phyloP scores from a whole-genome alignment of 2,329 filamentous ascomycete species.

The Xylariales sp. region DNA sequence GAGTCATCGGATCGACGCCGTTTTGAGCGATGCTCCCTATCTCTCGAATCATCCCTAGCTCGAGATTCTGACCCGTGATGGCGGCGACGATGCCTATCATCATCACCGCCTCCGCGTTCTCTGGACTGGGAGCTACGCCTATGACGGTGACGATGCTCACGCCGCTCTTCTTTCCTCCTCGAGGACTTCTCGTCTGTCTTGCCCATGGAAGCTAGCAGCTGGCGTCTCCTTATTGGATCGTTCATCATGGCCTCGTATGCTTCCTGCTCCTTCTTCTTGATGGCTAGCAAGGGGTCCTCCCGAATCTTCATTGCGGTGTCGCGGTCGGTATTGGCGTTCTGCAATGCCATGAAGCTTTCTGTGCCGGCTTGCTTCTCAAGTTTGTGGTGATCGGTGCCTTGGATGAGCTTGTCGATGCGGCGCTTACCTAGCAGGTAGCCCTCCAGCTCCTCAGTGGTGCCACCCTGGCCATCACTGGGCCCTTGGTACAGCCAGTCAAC shows the following conservation, averaged over 20 bases:
- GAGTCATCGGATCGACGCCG: constrained; percentile 43
- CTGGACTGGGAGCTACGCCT: constrained; percentile 27
- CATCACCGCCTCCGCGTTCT: constrained; percentile 35
- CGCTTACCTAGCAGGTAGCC: constrained; percentile 90
- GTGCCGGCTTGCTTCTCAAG: constrained; percentile 69
- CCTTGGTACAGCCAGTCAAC: constrained; percentile 99
- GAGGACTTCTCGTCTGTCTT: constrained; percentile 41
- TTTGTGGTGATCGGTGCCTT: constrained; percentile 76
- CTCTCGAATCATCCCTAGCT: constrained; percentile 33
- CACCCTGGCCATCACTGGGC: constrained; percentile 70
- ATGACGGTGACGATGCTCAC: constrained; percentile 36
- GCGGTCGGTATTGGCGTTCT: constrained; percentile 67
- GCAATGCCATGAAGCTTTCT: constrained; percentile 56
- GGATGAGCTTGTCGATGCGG: constrained; percentile 76
- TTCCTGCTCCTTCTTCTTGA: constrained; percentile 86
- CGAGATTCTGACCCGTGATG: constrained; percentile 26
- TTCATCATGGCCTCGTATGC: constrained; percentile 78
- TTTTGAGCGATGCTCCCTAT: constrained; percentile 34
- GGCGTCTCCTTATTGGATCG: constrained; percentile 63
- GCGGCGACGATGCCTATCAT: constrained; percentile 40
- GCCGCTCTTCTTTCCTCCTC: constrained; percentile 37
- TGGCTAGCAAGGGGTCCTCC: constrained; percentile 86
- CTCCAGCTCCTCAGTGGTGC: constrained; percentile 84
- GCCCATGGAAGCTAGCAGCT: constrained; percentile 62
- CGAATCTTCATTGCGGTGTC: constrained; percentile 84